Base-by-base conservation (phyloP, 2,329 filamentous ascomycete species). In the Mycosphaerella sp. region DNA sequence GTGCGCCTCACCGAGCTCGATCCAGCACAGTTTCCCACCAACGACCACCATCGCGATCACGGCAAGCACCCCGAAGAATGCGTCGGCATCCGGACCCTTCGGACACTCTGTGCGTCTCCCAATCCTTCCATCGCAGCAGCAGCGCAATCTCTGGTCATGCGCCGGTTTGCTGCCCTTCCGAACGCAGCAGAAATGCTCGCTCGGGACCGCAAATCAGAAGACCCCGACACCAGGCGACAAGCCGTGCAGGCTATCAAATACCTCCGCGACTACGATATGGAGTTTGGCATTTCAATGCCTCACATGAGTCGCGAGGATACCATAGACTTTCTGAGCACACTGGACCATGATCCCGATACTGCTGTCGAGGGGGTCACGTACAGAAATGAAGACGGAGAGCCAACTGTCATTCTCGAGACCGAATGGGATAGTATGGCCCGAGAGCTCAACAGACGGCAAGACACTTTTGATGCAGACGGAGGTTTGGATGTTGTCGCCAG, bases 31-130 rank as follows among this genome's bases (percentile, higher is more conserved):
- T 86, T 87, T 65, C 86, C 88, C 57, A 86, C 82, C 12, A 83
- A 89, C 66, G 81, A 85, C 18, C 87, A 84, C 2, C 85, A 89
- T 63, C 85, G 89, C 64, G 79, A 89, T 63, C 85, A 89, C 63
- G 79, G 60, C 27, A 52, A 48, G 39, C 45, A 41, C 5, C 53
- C 63, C 4, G 62, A 63, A 56, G 58, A 62, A 39, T 44, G 50
- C 59, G 73, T 76, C 43, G 66, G 68, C 35, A 64, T 73, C 30
- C 50, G 62, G 6, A 71, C 71, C 1, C 66, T 76, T 14, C 56
- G 63, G 16, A 67, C 64, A 16, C 70, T 76, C 44, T 67, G 70
- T 27, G 64, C 62, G 2, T 68, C 67, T 41, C 62, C 66, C n/a
- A 73, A 75, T 61, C 60, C 65, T 41, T 70, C 73, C 40, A 74